Evolutionary conservation across 208 protist species (phyloP).

Genomic region (Trypanosoma conorhini): DNA sequence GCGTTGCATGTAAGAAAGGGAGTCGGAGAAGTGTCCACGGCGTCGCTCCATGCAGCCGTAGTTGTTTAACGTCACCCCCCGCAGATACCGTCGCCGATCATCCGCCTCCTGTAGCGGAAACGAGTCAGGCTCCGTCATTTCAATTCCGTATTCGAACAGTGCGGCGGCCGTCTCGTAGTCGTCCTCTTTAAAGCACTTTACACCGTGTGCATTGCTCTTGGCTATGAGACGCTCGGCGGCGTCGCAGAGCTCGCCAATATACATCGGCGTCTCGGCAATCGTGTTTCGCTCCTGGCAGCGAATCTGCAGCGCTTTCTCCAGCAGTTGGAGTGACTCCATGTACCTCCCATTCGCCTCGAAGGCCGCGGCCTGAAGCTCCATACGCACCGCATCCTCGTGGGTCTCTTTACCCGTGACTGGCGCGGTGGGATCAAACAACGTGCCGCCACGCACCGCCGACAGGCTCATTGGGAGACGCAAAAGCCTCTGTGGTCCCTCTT

Average conservation of each 20-base stretch:
- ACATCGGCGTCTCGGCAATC: neutral
- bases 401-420: slow-evolving; percentile 58
- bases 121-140: slow-evolving; percentile 65
- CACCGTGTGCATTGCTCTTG: slow-evolving; percentile 68
- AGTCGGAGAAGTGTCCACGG: slow-evolving; percentile 76
- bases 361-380: slow-evolving; percentile 61
- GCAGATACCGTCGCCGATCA: slow-evolving; percentile 66
- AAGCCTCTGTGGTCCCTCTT: slow-evolving; percentile 13
- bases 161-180: slow-evolving; percentile 57
- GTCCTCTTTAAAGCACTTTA: slow-evolving; percentile 76
- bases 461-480: neutral
- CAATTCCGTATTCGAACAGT: slow-evolving; percentile 66
- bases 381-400: slow-evolving; percentile 52
- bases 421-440: neutral
- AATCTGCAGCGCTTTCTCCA: slow-evolving; percentile 83
- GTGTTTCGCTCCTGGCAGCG: slow-evolving; percentile 40
- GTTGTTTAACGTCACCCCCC: slow-evolving; percentile 89
- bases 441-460: neutral
- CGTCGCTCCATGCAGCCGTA: slow-evolving; percentile 88
- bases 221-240: slow-evolving; percentile 77
- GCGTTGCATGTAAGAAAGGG: slow-evolving; percentile 71
- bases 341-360: slow-evolving; percentile 56
- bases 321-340: slow-evolving; percentile 58
- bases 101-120: slow-evolving; percentile 67
- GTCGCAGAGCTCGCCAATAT: slow-evolving; percentile 47